A percentile compares a stretch with the other conserved stretches of the same genome.
Evolutionary conservation across 23 red algal genomes (phyloP).

Genomic region (Gracilariopsis chorda): DNA sequence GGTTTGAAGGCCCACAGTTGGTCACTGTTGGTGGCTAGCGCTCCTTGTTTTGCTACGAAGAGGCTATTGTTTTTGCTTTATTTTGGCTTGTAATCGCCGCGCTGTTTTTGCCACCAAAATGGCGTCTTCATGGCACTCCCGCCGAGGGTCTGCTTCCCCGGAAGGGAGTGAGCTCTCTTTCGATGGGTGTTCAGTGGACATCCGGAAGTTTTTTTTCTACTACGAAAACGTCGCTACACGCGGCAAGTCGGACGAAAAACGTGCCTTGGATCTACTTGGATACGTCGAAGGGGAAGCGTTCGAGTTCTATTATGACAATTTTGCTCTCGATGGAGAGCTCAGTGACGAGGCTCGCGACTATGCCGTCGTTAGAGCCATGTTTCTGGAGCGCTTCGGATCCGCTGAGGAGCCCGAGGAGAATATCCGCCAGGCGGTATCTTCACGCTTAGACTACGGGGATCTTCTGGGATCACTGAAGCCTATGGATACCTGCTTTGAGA

Average conservation of each 20-base stretch:
- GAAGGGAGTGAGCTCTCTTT: too few relatives aligned
- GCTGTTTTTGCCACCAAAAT: too few relatives aligned
- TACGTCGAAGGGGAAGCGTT: not conserved
- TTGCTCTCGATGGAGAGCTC: not conserved
- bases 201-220: not conserved
- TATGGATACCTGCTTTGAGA: not conserved
- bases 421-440: not conserved
- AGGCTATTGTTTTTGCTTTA: too few relatives aligned
- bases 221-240: not conserved
- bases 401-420: not conserved
- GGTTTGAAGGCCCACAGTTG: too few relatives aligned
- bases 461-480: not conserved
- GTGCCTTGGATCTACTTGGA: not conserved
- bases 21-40: too few relatives aligned
- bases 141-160: too few relatives aligned
- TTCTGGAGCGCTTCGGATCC: not conserved
- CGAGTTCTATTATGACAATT: conserved; percentile 19
- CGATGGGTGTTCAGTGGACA: too few relatives aligned
- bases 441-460: not conserved
- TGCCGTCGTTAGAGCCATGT: not conserved
- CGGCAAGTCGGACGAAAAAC: not conserved
- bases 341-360: not conserved
- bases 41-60: too few relatives aligned
- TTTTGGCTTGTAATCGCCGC: too few relatives aligned
- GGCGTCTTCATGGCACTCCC: too few relatives aligned